Evolutionary conservation across 768 basidiomycete genomes (phyloP).

Genomic region (Rhodotorula kratochvilovae): DNA sequence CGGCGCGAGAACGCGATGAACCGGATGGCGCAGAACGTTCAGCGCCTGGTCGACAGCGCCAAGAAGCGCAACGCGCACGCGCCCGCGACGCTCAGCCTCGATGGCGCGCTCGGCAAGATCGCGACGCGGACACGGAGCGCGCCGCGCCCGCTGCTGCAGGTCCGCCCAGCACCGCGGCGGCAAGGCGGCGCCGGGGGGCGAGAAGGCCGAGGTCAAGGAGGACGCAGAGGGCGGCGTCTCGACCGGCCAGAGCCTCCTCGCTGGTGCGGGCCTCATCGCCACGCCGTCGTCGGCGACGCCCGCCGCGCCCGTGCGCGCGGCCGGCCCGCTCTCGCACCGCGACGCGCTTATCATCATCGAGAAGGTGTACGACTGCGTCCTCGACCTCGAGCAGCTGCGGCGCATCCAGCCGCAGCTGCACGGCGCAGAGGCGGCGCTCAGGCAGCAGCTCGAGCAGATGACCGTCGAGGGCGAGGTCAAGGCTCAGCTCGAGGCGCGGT

Average conservation of each 20-base stretch:
- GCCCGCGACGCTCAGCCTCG: constrained; percentile 51
- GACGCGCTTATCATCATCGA: constrained; percentile 76
- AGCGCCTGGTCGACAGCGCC: constrained; percentile 88
- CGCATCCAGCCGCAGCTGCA: constrained; percentile 61
- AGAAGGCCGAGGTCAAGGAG: not conserved
- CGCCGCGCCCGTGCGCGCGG: no score
- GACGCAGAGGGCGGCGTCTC: not conserved
- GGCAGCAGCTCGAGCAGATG: constrained; percentile 31
- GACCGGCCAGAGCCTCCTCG: constrained; percentile 23
- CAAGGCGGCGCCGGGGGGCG: constrained; percentile 44
- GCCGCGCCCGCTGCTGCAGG: constrained; percentile 91
- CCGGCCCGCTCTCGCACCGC: constrained; percentile 61
- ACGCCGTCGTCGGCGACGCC: not conserved
- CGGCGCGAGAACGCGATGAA: constrained; percentile 47
- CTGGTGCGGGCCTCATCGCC: constrained; percentile 28
- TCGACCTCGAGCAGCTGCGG: constrained; percentile 78
- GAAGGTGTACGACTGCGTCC: constrained; percentile 72
- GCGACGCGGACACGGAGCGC: constrained; percentile 90
- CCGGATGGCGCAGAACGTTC: constrained; percentile 64
- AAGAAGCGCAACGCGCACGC: constrained; percentile 78
- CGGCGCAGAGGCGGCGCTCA: not conserved
- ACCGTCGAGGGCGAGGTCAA: constrained; percentile 36
- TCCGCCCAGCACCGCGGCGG: constrained; percentile 54
- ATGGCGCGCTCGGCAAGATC: constrained; percentile 92
- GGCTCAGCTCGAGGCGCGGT: constrained; percentile 32